Base-by-base conservation (phyloP, 2,329 filamentous ascomycete genomes). In the Aspergillus fijiensis region DNA sequence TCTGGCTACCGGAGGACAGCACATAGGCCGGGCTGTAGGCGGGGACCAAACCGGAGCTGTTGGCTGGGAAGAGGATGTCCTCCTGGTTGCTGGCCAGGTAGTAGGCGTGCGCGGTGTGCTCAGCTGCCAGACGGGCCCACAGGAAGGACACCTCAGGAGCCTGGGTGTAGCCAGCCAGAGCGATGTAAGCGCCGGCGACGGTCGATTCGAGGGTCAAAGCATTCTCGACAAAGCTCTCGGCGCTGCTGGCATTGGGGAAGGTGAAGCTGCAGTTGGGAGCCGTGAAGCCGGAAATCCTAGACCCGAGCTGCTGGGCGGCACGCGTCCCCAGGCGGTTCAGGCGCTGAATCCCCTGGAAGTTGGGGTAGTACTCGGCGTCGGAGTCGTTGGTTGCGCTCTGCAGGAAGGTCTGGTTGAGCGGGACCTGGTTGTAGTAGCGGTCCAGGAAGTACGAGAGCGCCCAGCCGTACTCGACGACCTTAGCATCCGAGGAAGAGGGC, bases 81-180 rank as follows among this genome's bases (percentile, higher is more conserved):
- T 59, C 50, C 5, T 65, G 59, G 35, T 65, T 58, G 33, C 60
- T 62, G 7, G 66, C 68, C 14, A 72, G 63, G 39, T 65, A 66
- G 35, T 64, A 60, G 12, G 68, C 60, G 23, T 68, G 66, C 4
- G 62, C 62, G 31, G 57, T 63, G 58, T 73, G 70, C 61, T 70
- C 59, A 39, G 69, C 67, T 12, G 69, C 70, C 49, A 73, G 59
- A 35, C 71, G 67, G 12, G 71, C 65, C 45, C 72, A 39, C 11
- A 73, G 61, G 65, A 73, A 72, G 5, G 71, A 61, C 19, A 72
- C 68, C 63, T 73, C 68, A 16, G 70, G 71, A 1, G 70, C 63
- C 39, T 70, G 61, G 29, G 70, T 70, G 57, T 67, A 73, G 12
- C 66, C 70, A 9, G 70, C 63, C 5, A 68, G 66, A 14, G 69